Percentiles rank a stretch among this genome's conserved stretches.
Conservation (phyloP, 2,329 filamentous ascomycete genomes). For the Westerdykella aurantiaca region DNA sequence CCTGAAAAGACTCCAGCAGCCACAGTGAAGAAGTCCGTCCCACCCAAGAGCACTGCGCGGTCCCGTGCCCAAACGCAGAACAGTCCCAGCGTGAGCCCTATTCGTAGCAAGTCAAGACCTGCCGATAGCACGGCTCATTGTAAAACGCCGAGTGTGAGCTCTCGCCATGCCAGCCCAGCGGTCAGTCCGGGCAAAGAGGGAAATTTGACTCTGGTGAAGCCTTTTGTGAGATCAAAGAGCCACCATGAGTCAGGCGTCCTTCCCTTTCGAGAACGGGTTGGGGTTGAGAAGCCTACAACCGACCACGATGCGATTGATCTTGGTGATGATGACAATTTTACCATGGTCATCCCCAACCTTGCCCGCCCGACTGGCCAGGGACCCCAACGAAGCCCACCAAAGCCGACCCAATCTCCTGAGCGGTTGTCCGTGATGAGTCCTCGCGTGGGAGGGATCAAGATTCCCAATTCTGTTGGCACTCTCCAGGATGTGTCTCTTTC, state of each 20-base stretch:
- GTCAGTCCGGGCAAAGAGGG: slow-evolving; percentile 39
- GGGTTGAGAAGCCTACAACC: slow-evolving; percentile 32
- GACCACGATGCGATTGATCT: slow-evolving; percentile 36
- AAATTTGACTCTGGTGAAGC: slow-evolving; percentile 45
- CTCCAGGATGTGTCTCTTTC: slow-evolving; percentile 13
- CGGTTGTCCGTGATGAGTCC: slow-evolving; percentile 26
- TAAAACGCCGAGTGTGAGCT: slow-evolving; percentile 26
- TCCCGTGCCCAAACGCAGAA: slow-evolving; percentile 30
- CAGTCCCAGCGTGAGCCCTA: slow-evolving; percentile 32
- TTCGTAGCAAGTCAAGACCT: slow-evolving; percentile 33
- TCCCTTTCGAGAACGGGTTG: slow-evolving; percentile 35
- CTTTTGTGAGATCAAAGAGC: slow-evolving; percentile 35
- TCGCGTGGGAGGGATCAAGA: slow-evolving; percentile 20
- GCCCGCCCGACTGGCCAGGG: slow-evolving; percentile 24
- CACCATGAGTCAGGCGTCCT: slow-evolving; percentile 23
- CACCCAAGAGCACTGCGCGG: slow-evolving; percentile 25
- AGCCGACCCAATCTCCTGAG: slow-evolving; percentile 18
- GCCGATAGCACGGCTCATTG: slow-evolving; percentile 23
- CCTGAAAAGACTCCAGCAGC: slow-evolving; percentile 42
- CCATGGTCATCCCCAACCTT: slow-evolving; percentile 46
- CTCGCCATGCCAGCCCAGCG: slow-evolving; percentile 28
- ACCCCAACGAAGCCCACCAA: slow-evolving; percentile 30
- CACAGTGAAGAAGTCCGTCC: slow-evolving; percentile 33
- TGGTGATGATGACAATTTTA: slow-evolving; percentile 46
- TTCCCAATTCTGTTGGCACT: slow-evolving; percentile 27